Evolutionary conservation across 192 early-diverging fungal species (phyloP).

Genomic region (Coemansia furcata): DNA sequence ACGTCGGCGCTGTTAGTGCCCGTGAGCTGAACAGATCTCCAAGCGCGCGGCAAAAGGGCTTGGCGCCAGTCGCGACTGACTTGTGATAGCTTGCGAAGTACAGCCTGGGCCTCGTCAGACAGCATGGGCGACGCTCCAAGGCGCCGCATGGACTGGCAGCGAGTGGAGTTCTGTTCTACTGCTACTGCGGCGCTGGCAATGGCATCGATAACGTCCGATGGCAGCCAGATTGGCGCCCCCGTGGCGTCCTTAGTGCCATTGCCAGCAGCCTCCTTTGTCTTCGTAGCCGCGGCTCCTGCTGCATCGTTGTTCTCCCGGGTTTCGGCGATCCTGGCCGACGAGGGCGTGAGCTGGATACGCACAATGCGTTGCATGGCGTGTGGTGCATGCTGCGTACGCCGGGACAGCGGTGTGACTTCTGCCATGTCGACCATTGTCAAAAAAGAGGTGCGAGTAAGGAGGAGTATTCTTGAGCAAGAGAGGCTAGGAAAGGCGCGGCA

Average conservation of each 20-base stretch:
- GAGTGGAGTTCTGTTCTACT: neutral
- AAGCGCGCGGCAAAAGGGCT: constrained; percentile 19
- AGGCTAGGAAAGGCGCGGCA: constrained; percentile 2
- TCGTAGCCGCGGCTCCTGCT: neutral
- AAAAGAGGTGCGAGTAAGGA: neutral
- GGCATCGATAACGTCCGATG: constrained; percentile 34
- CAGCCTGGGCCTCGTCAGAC: constrained; percentile 8
- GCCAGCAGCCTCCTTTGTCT: neutral
- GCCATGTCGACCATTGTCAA: neutral
- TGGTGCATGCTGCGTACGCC: neutral
- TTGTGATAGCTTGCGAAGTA: constrained; percentile 21
- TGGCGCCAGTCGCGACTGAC: constrained; percentile 25
- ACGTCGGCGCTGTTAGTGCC: constrained; percentile 6
- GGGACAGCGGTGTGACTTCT: neutral
- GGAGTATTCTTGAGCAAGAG: neutral
- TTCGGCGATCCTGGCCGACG: neutral
- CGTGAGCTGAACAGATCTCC: constrained; percentile 21
- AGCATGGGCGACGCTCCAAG: constrained; percentile 13
- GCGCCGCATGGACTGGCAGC: constrained; percentile 12
- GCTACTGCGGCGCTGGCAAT: constrained; percentile 17
- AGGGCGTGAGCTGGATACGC: constrained; percentile 4
- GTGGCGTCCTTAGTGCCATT: neutral
- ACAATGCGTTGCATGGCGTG: constrained; percentile 9
- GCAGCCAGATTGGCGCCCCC: constrained; percentile 19
- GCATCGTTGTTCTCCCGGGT: neutral